phyloP scores from a whole-genome alignment of 768 basidiomycete genomes.

The Boletus reticulatus region DNA sequence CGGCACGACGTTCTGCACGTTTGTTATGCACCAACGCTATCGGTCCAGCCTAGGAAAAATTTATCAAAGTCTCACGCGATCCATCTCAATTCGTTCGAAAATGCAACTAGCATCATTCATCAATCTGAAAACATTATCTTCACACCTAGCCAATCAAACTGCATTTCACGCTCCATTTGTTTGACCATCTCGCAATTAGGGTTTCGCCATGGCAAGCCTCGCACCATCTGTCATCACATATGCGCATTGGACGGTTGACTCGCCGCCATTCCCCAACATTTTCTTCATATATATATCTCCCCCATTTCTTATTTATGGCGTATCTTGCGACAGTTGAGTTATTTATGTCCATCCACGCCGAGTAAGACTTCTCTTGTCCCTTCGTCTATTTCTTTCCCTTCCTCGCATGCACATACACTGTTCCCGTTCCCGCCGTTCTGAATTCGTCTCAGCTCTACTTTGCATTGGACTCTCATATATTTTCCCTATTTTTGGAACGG shows the following conservation, averaged over 20 bases:
- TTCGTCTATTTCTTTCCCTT: background rate
- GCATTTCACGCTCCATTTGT: conserved; percentile 32
- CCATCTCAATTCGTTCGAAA: conserved; percentile 13
- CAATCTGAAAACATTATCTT: conserved; percentile 21
- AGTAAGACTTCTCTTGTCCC: conserved; percentile 1
- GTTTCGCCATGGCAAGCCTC: conserved; percentile 10
- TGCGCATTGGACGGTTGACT: conserved; percentile 31
- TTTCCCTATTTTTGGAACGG: conserved; percentile 16
- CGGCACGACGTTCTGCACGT: conserved; percentile 13
- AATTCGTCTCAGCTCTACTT: background rate
- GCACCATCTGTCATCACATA: conserved; percentile 26
- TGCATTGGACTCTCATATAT: conserved; percentile 19
- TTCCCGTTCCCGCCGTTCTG: background rate
- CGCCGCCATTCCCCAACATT: conserved; percentile 19
- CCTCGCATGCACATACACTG: conserved; percentile 3
- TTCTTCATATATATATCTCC: conserved; percentile 15
- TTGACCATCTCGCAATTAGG: conserved; percentile 24
- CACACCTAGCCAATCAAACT: conserved; percentile 19
- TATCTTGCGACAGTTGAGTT: conserved; percentile 25
- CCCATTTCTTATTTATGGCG: conserved; percentile 28
- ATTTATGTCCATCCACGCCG: conserved; percentile 34
- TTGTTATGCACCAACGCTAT: conserved; percentile 15
- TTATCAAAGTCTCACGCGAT: conserved; percentile 6
- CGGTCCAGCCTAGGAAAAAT: conserved; percentile 10
- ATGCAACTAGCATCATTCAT: conserved; percentile 18